Evolutionary conservation across 108 stramenopile genomes (phyloP), one percentile per base, ranked within the genome.

Genomic region (Cyclotella atomus): DNA sequence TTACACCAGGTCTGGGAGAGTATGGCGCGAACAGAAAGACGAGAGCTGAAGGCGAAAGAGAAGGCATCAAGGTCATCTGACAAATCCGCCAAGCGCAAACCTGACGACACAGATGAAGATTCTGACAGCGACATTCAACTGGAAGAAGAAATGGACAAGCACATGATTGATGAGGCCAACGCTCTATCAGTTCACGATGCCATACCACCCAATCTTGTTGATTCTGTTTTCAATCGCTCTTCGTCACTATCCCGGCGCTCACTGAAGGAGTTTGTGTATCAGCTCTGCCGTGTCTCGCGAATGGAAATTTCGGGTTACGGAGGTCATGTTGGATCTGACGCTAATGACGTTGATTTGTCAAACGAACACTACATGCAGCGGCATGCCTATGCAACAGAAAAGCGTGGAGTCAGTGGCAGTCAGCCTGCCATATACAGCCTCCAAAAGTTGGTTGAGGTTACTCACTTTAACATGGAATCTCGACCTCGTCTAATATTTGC

Each of bases 381-480:
- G 30, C 90, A 90, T 45, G 75, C 85, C 29, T 73, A 91, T 4
- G 47, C 85, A 28, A 56, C 76, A 25, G 68, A 70, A 25, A 79
- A 61, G 27, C 44, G 68, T 10, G 81, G 75, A 25, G 82, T 82
- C 50, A 76, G 77, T 32, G 76, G 81, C 8, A 87, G 68, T 33
- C 89, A 92, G 73, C 97, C 97, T 2, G 94, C 95, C 44, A 95
- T 98, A 52, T 98, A 95, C 82, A 95, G 89, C 44, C 89, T 99
- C 23, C 97, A 99, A 70, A 97, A 97, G 76, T 84, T 99, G 17
- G 97, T 99, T 15, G 99, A 99, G 68, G 97, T 97, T 16, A 95
- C 99, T 17, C 97, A 99, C 76, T 97, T 88, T 82, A 99, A 99
- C 85, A 96, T 99, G 97, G 93, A 97, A 55, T 83, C 83, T 28